Evolutionary conservation across 495 filamentous ascomycete species (phyloP).

Genomic region (Thermothielavioides terrestris): DNA sequence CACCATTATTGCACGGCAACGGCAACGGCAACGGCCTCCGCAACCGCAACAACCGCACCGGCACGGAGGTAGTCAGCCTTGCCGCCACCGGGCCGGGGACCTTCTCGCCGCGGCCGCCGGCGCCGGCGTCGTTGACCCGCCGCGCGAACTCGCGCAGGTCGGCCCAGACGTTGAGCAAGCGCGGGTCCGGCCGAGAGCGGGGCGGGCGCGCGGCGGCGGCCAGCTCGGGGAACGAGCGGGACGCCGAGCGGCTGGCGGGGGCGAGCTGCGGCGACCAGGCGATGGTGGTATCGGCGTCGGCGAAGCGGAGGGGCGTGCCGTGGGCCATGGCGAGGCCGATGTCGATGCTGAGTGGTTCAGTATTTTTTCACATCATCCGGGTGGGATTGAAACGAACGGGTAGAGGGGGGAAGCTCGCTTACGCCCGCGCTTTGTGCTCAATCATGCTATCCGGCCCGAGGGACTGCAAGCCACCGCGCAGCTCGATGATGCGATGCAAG

Average conservation of each 20-base stretch:
- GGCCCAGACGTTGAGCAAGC: constrained; percentile 10
- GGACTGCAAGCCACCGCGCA: constrained; percentile 1
- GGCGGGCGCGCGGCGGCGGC: background rate
- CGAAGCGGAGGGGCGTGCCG: constrained; percentile 4
- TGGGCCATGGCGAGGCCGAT: constrained; percentile 5
- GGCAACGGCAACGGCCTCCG: too few relatives aligned
- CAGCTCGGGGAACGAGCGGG: background rate
- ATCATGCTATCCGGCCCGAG: background rate
- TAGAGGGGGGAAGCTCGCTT: background rate
- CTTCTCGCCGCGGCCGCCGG: background rate
- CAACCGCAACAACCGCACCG: background rate
- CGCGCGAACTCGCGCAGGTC: constrained; percentile 10
- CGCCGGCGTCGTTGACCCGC: background rate
- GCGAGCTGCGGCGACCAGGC: constrained; percentile 8
- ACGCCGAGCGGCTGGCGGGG: background rate
- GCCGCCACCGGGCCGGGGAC: background rate
- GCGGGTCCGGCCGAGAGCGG: background rate
- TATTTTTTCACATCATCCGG: too few relatives aligned
- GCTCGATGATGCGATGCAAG: background rate
- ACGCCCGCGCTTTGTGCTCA: background rate
- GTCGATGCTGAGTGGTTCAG: background rate
- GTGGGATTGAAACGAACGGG: background rate
- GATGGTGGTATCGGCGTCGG: background rate
- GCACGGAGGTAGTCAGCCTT: background rate
- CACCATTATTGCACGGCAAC: too few relatives aligned